A percentile compares a stretch with the other conserved stretches of the same genome.
Conservation (phyloP, 164 flowering plant genomes). For the Vitis amurensis region DNA sequence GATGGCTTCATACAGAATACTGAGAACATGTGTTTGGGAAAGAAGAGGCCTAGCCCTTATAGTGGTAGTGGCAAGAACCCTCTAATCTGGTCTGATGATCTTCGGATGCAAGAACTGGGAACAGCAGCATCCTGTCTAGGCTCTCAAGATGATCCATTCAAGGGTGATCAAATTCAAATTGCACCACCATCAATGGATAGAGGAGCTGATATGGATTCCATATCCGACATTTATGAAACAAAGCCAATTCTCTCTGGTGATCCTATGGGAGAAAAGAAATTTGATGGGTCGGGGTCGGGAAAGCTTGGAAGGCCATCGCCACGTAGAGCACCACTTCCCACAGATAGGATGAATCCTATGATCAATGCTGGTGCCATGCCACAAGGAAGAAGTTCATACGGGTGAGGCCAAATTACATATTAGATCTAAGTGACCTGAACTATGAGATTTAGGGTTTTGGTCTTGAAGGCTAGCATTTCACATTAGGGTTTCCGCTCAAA, state of each 20-base stretch:
- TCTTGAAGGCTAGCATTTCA: background rate
- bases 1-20: conserved; percentile 38
- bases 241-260: conserved; percentile 50
- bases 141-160: conserved; percentile 46
- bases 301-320: conserved; percentile 85
- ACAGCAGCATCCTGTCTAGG: conserved; percentile 37
- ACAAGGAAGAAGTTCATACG: conserved; percentile 52
- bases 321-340: conserved; percentile 33
- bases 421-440: background rate
- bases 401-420: conserved; percentile 21
- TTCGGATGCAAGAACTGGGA: conserved; percentile 62
- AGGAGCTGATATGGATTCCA: conserved; percentile 41
- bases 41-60: conserved; percentile 57
- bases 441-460: conserved; percentile 14
- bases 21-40: conserved; percentile 39
- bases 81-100: conserved; percentile 64
- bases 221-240: conserved; percentile 56
- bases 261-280: conserved; percentile 40
- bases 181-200: conserved; percentile 30
- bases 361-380: conserved; percentile 36
- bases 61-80: conserved; percentile 50
- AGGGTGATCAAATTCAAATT: conserved; percentile 47
- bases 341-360: conserved; percentile 47
- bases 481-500: conserved; percentile 3
- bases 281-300: conserved; percentile 26